Evolutionary conservation across 352 stramenopile species (phyloP).

Genomic region (Globisporangium perplexum): DNA sequence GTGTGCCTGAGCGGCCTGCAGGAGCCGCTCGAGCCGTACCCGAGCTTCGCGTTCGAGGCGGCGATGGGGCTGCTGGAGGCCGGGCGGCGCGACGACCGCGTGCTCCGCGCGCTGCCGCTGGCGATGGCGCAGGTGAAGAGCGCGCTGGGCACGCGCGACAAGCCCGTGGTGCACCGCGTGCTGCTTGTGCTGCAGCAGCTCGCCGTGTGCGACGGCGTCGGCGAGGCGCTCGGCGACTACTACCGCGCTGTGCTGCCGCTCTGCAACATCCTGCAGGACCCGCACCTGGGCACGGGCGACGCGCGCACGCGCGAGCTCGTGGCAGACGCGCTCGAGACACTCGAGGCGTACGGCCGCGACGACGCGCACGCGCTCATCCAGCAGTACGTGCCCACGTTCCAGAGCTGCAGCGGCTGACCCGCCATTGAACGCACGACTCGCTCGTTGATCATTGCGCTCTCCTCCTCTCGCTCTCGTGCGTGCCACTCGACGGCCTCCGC

Average conservation of each 20-base stretch:
- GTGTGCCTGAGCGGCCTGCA: slow-evolving; percentile 74
- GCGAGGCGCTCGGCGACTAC: slow-evolving; percentile 52
- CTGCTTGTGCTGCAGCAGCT: slow-evolving; percentile 72
- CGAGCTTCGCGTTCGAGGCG: slow-evolving; percentile 64
- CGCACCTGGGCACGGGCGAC: slow-evolving; percentile 65
- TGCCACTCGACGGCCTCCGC: too few species aligned
- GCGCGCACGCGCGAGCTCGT: slow-evolving; percentile 50
- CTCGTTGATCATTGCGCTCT: too few species aligned
- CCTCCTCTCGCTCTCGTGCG: not conserved
- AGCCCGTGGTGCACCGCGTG: slow-evolving; percentile 57
- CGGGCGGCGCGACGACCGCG: slow-evolving; percentile 32
- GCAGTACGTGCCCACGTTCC: slow-evolving; percentile 71
- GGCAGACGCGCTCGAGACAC: slow-evolving; percentile 57
- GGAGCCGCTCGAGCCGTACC: slow-evolving; percentile 66
- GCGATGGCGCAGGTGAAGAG: slow-evolving; percentile 60
- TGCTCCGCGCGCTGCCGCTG: slow-evolving; percentile 47
- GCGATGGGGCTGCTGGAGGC: slow-evolving; percentile 59
- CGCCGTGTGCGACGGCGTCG: slow-evolving; percentile 61
- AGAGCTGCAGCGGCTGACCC: slow-evolving; percentile 25
- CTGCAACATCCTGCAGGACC: slow-evolving; percentile 80
- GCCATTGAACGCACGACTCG: too few species aligned
- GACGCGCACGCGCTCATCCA: slow-evolving; percentile 67
- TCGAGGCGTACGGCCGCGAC: slow-evolving; percentile 65
- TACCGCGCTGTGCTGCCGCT: slow-evolving; percentile 71
- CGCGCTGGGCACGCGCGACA: slow-evolving; percentile 57